Base-by-base conservation (phyloP, 2,329 filamentous ascomycete genomes). In the Lachnum nothofagi region DNA sequence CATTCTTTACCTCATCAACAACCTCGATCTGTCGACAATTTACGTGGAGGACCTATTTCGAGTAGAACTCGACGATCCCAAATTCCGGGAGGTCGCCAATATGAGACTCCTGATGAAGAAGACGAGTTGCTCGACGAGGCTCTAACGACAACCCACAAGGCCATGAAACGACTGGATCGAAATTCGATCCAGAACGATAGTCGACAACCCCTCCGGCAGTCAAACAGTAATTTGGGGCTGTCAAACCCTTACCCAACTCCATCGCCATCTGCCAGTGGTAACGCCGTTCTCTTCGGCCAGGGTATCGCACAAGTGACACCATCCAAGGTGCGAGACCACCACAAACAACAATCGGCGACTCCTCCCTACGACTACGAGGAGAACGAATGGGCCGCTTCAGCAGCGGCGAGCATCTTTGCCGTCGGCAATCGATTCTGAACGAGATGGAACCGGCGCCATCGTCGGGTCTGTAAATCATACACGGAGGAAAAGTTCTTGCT, bases 361-460 rank as follows among this genome's bases (percentile, higher is more conserved):
- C 93, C 93, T 19, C 91, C 93, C 3, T 95, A 96, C 60, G 91
- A 96, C 62, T 88, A 93, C 61, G 91, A 95, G 63, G 91, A 95
- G 61, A 83, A 84, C 55, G 91, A 95, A 66, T 97, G 91, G 91
- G 89, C 86, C 16, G 82, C 86, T 7, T 85, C 87, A 35, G 86
- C 88, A 24, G 82, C 89, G 9, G 86, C 88, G 5, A 90, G 86
- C 69, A 90, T 91, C 58, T 86, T 87, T 73, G 84, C 85, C 45
- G 81, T 83, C 25, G 80, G 85, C 55, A 83, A 77, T 65, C 75
- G 78, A 58, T 78, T 83, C 61, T 84, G 57, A 50, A 55, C 44
- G 46, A 47, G 40, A 23, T 37, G 46, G 39, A 27, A 50, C 33
- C 40, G 44, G 25, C 25, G 10, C 19, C 38, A 46, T 50, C 44